phyloP scores from a whole-genome alignment of 179 eudicot genomes.

The Drosera spatulata region DNA sequence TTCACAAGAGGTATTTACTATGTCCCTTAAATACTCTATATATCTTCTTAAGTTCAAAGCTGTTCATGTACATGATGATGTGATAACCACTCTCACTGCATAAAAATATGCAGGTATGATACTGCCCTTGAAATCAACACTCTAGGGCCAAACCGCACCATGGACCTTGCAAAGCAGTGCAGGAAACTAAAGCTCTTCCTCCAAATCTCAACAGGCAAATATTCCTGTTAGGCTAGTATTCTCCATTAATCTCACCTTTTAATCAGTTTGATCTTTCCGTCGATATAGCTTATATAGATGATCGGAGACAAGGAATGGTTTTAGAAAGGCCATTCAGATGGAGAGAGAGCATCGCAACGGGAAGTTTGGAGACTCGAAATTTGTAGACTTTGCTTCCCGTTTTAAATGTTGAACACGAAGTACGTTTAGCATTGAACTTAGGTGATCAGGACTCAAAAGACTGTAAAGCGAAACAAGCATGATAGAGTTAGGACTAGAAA shows the following conservation, averaged over 20 bases:
- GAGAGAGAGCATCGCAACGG: constrained; percentile 71
- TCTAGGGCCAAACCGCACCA: constrained; percentile 51
- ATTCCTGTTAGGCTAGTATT: background rate
- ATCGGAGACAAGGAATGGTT: constrained; percentile 84
- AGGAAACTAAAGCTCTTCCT: constrained; percentile 51
- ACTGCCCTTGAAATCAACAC: constrained; percentile 62
- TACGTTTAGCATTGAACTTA: constrained; percentile 45
- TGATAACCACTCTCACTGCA: too few relatives aligned
- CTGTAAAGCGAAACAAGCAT: constrained; percentile 38
- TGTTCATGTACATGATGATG: too few relatives aligned
- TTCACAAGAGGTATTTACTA: constrained; percentile 68
- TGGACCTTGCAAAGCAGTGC: constrained; percentile 58
- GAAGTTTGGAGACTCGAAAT: constrained; percentile 24
- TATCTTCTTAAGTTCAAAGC: too few relatives aligned
- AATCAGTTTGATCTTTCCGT: background rate
- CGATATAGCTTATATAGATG: constrained; percentile 86
- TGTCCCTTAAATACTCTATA: background rate
- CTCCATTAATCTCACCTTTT: background rate
- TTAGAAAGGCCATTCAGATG: constrained; percentile 73
- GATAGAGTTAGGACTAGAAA: constrained; percentile 70
- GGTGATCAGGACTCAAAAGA: constrained; percentile 28
- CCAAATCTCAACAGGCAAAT: constrained; percentile 70
- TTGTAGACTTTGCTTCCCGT: constrained; percentile 19
- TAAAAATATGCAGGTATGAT: constrained; percentile 43
- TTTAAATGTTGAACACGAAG: constrained; percentile 61